These are phyloP conservation scores for Melaleuca quinquenervia DNA, from an alignment of 345 rosid genomes.

Conservation along the genomic window DNA sequence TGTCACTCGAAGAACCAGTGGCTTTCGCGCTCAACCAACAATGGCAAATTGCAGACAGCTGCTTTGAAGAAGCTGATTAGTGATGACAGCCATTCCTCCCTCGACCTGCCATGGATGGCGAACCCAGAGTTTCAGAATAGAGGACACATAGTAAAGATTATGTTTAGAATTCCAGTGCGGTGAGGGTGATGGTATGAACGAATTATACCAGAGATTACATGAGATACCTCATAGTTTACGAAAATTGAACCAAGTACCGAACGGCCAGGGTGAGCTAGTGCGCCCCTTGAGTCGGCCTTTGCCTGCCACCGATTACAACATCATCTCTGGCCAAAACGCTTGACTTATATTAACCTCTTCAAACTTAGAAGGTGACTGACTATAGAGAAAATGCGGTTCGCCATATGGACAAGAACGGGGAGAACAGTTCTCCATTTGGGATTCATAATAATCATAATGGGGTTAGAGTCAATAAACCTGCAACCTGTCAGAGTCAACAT, in stretches of 20 bases:
- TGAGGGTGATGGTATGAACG: neutral
- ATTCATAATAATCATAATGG: neutral
- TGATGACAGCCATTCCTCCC: neutral
- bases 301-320: neutral
- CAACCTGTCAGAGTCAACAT: neutral
- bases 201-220: neutral
- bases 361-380: neutral
- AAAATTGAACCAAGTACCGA: neutral
- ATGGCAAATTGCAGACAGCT: neutral
- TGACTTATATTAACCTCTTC: neutral
- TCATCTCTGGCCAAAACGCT: neutral
- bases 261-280: neutral
- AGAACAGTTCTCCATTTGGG: neutral
- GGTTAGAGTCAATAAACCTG: neutral
- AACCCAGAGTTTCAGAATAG: neutral
- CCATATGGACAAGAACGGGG: neutral
- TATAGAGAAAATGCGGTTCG: neutral
- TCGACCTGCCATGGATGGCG: neutral
- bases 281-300: neutral
- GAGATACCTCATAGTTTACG: neutral
- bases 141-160: neutral
- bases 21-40: no score
- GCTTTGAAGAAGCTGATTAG: neutral
- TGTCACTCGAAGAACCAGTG: no score
- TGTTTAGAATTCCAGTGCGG: neutral